Evolutionary conservation across 106 monocot species (phyloP).

Genomic region (Posidonia australis): DNA sequence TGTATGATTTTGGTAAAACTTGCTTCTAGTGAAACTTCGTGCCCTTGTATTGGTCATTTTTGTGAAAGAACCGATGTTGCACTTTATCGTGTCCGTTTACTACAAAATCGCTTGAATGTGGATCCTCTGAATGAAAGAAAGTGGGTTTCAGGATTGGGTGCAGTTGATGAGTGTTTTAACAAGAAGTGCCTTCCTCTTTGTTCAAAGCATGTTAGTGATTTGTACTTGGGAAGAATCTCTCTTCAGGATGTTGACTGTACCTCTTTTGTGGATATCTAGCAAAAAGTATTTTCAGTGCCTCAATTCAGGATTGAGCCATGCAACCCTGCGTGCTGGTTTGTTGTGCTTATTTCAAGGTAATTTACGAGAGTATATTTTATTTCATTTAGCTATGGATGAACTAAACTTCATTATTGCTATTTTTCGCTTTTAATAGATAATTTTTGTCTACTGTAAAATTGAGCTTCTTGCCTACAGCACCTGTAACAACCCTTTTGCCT

Average conservation of each 20-base stretch:
- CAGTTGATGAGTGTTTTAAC: conserved; percentile 81
- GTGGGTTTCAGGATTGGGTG: conserved; percentile 80
- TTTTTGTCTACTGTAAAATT: too few species aligned
- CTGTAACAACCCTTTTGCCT: too few species aligned
- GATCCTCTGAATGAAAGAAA: conserved; percentile 74
- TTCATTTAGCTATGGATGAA: too few species aligned
- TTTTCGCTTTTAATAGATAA: too few species aligned
- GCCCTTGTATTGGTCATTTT: conserved; percentile 74
- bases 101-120: conserved; percentile 87
- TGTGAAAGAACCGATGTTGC: conserved; percentile 45
- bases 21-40: conserved; percentile 29
- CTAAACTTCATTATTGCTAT: too few species aligned
- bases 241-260: conserved; percentile 88
- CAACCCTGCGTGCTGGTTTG: too few species aligned
- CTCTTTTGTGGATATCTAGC: conserved; percentile 41
- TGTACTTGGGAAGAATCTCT: conserved; percentile 63
- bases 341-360: too few species aligned
- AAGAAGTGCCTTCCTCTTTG: conserved; percentile 82
- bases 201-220: conserved; percentile 60
- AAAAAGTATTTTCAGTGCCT: not conserved
- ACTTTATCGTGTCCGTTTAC: conserved; percentile 66
- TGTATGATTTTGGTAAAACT: conserved; percentile 61
- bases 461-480: too few species aligned
- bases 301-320: too few species aligned
- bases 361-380: too few species aligned